phyloP scores from a whole-genome alignment of 2,329 filamentous ascomycete species.

The Graphiopsis chlorocephala region DNA sequence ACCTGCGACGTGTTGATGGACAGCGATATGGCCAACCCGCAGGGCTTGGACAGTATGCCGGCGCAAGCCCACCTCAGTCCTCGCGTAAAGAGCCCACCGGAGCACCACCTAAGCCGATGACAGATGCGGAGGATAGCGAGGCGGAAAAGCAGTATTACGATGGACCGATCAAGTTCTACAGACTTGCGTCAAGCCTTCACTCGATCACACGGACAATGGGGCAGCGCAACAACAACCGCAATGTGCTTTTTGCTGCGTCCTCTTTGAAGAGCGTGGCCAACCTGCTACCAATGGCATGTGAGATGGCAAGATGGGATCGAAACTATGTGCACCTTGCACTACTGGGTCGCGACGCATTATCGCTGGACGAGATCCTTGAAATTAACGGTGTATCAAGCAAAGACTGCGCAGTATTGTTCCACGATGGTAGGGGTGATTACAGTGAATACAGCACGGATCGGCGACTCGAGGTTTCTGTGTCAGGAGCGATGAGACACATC shows the following conservation, averaged over 20 bases:
- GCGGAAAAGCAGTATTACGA: slow-evolving; percentile 54
- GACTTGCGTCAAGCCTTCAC: slow-evolving; percentile 63
- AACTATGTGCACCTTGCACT: slow-evolving; percentile 81
- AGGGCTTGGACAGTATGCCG: neutral
- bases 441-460: slow-evolving; percentile 65
- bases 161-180: slow-evolving; percentile 67
- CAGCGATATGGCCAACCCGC: slow-evolving; percentile 3
- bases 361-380: slow-evolving; percentile 65
- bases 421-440: slow-evolving; percentile 75
- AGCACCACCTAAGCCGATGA: slow-evolving; percentile 24
- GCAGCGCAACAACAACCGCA: slow-evolving; percentile 55
- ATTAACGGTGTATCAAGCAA: slow-evolving; percentile 73
- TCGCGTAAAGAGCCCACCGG: slow-evolving; percentile 21
- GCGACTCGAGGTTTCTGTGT: slow-evolving; percentile 64
- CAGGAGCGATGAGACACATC: slow-evolving; percentile 68
- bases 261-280: slow-evolving; percentile 69
- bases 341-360: slow-evolving; percentile 69
- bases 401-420: slow-evolving; percentile 64
- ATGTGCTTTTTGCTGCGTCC: slow-evolving; percentile 76
- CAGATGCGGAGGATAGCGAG: slow-evolving; percentile 21
- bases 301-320: slow-evolving; percentile 68
- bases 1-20: slow-evolving; percentile 35
- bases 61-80: neutral
- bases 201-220: slow-evolving; percentile 56
- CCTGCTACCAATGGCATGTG: slow-evolving; percentile 78